Evolutionary conservation across 306 rosid genomes (phyloP).

Genomic region (Albizia julibrissin): DNA sequence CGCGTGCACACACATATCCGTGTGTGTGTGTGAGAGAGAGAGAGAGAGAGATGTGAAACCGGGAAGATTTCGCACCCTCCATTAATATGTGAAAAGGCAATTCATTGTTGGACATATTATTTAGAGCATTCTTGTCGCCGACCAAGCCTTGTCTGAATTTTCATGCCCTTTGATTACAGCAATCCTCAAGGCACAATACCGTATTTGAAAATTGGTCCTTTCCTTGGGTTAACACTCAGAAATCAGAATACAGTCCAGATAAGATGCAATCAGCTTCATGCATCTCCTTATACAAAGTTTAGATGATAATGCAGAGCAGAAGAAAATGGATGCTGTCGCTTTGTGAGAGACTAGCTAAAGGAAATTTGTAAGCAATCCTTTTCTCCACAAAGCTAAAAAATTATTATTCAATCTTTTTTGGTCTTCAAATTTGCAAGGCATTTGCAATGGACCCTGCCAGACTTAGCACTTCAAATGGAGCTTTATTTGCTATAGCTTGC

Average conservation of each 20-base stretch:
- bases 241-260: constrained; percentile 13
- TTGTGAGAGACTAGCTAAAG: background rate
- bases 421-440: constrained; percentile 69
- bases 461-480: constrained; percentile 89
- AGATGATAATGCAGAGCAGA: constrained; percentile 4
- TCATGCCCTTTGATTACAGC: constrained; percentile 7
- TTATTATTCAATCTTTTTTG: background rate
- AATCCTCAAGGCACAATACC: background rate
- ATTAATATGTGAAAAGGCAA: background rate
- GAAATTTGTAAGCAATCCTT: constrained; percentile 8
- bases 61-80: background rate
- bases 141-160: constrained; percentile 5
- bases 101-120: background rate
- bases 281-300: constrained; percentile 23
- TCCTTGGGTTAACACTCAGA: background rate
- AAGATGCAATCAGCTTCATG: background rate
- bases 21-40: no score
- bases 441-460: constrained; percentile 89
- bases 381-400: constrained; percentile 20
- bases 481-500: constrained; percentile 65
- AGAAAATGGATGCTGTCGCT: background rate
- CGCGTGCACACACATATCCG: no score
- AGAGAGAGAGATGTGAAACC: no score
- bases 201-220: constrained; percentile 5
- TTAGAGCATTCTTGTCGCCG: background rate